Evolutionary conservation across 2,329 filamentous ascomycete species (phyloP), one percentile per base, ranked within the genome.

Genomic region (Rutstroemia sp.): DNA sequence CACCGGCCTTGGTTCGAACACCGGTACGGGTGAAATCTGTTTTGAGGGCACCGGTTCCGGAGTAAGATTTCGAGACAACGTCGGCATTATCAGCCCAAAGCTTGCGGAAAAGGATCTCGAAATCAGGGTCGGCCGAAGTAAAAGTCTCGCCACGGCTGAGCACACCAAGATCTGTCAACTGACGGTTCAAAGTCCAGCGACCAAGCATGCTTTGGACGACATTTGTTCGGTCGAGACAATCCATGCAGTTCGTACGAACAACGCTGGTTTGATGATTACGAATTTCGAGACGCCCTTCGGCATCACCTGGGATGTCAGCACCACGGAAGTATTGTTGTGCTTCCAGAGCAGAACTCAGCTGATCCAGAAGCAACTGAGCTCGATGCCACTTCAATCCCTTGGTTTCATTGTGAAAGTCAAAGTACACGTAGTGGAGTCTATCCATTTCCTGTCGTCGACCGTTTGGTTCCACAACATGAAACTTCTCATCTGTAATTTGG

Each of bases 71-170:
- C 17, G 92, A 95, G 36, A 99, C 92, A 23, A 95, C 87, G 70
- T 99, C 94, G 56, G 95, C 94, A 67, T 99, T 99, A 73, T 99
- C 94, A 30, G 94, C 94, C 94, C 94, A 99, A 16, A 97, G 79
- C 72, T 97, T 97, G 63, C 94, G 89, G 82, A 97, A 99, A 57
- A 97, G 76, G 65, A 87, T 78, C 72, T 96, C 92, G 69, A 99
- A 99, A 1, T 79, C 82, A 12, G 80, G 75, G 67, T 96, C 90
- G 65, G 91, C 88, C 57, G 79, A 76, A 44, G 85, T 84, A 64
- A 94, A 92, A 21, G 80, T 84, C 66, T 92, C 83, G 55, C 91
- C 91, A 25, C 83, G 81, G 52, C 81, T 73, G 65, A 97, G 81
- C 51, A 96, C 75, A 38, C 92, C 92, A 3, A 90, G 75, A 65